Conservation (phyloP, 2,329 filamentous ascomycete species). For the Plectosphaerella plurivora region DNA sequence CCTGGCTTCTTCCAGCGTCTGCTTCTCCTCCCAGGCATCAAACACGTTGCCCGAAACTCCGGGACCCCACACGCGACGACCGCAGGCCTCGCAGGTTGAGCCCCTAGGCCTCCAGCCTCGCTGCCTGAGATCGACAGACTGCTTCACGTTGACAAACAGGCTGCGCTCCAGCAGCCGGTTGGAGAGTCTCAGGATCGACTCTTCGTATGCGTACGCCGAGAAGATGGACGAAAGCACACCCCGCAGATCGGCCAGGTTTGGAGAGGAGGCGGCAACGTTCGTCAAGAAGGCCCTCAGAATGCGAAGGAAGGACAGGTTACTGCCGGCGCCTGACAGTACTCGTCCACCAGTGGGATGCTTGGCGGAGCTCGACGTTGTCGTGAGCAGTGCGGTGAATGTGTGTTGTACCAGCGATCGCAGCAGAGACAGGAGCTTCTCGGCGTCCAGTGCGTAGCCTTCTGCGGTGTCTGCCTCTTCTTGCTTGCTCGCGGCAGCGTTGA, state of each 20-base stretch:
- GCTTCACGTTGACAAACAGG: conserved; percentile 76
- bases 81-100: conserved; percentile 84
- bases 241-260: conserved; percentile 81
- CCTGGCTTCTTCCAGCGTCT: conserved; percentile 40
- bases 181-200: conserved; percentile 79
- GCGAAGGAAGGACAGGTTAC: conserved; percentile 75
- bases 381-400: conserved; percentile 81
- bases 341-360: conserved; percentile 25
- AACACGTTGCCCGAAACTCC: conserved; percentile 75
- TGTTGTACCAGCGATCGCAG: conserved; percentile 82
- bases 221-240: conserved; percentile 86
- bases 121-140: conserved; percentile 70
- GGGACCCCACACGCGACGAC: conserved; percentile 80
- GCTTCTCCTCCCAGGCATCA: conserved; percentile 71
- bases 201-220: conserved; percentile 91
- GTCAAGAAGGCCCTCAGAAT: conserved; percentile 86
- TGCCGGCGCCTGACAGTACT: conserved; percentile 32
- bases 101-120: conserved; percentile 85
- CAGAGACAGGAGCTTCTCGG: conserved; percentile 57
- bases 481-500: conserved; percentile 30
- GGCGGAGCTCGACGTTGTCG: conserved; percentile 59
- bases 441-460: conserved; percentile 37
- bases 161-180: conserved; percentile 85
- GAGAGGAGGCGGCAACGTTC: conserved; percentile 74
- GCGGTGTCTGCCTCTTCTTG: conserved; percentile 15